Base-by-base conservation (phyloP, 768 basidiomycete genomes). In the Pulveroboletus frians region DNA sequence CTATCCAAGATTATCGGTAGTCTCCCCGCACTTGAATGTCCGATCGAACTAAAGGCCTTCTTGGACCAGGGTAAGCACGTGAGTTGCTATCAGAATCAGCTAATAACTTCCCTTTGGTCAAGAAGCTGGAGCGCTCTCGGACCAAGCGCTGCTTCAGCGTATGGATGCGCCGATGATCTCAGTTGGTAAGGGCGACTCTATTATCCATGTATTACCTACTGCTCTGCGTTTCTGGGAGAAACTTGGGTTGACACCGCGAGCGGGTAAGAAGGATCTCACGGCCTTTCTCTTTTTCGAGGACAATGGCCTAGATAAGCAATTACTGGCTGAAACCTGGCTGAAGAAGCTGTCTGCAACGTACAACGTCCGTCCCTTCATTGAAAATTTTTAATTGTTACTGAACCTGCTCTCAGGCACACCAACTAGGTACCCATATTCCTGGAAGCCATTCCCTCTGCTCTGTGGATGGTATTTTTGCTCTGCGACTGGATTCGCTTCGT, bases 191-290 rank as follows among this genome's bases (percentile, higher is more conserved):
- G 78, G 79, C 3, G 82, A 84, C 32, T 75, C 79, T 4, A 66
- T 89, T 23, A 71, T 92, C n/a, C 81, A 89, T 36, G 65, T 88
- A 15, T 65, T 80, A 13, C 83, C 88, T 2, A 67, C 87, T 4
- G 84, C 88, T 0, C 61, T 92, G 20, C 76, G 83, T 2, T 92
- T 92, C 64, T 92, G 91, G 90, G 84, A 88, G 56, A 92, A 90
- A 63, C 74, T 92, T 11, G 88, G 87, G 0, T 62, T 93, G 38
- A 73, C 74, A 14, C 91, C 91, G 0, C 74, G 77, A 40, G 76
- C 76, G 31, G 91, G 92, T 7, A 71, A 69, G 49, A 92, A 92
- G 67, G 75, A 92, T 55, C 73, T 87, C 4, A 76, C 73, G 2
- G 79, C 78, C 1, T 88, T 83, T 63, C 79, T 83, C 1, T 68